phyloP scores from a whole-genome alignment of 371 early-diverging fungal species.

The Mortierella sp. region DNA sequence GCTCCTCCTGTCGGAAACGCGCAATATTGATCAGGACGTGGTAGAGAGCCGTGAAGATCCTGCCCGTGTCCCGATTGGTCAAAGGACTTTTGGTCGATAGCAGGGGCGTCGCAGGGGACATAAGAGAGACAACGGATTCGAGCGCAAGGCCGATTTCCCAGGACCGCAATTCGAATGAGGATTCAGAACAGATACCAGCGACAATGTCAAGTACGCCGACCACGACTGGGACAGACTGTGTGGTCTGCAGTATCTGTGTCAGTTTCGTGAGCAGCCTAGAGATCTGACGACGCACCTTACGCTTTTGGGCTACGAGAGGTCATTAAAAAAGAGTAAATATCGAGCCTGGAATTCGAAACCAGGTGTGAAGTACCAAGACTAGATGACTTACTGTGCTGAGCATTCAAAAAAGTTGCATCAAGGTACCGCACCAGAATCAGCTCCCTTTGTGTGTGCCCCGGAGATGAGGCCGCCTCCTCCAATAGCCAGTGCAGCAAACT shows the following conservation, averaged over 20 bases:
- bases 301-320: constrained; percentile 55
- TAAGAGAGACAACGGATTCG: constrained; percentile 33
- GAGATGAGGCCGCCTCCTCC: constrained; percentile 30
- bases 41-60: constrained; percentile 59
- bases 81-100: constrained; percentile 14
- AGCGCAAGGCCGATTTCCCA: constrained; percentile 55
- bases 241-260: constrained; percentile 55
- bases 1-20: constrained; percentile 59
- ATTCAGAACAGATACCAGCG: constrained; percentile 55
- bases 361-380: no score
- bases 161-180: constrained; percentile 47
- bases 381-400: constrained; percentile 52
- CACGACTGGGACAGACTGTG: constrained; percentile 54
- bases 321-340: constrained; percentile 8
- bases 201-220: constrained; percentile 55
- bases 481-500: constrained; percentile 29
- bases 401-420: constrained; percentile 46
- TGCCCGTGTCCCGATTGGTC: constrained; percentile 51
- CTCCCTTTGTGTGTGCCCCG: constrained; percentile 47
- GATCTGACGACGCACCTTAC: constrained; percentile 56
- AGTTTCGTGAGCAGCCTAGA: constrained; percentile 55
- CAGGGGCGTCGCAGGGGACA: constrained; percentile 37
- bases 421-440: constrained; percentile 27
- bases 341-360: no score
- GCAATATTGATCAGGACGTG: constrained; percentile 58